These are phyloP conservation scores for Cercospora sp. DNA, from an alignment of 2,329 filamentous ascomycete species.

Conservation along the genomic window DNA sequence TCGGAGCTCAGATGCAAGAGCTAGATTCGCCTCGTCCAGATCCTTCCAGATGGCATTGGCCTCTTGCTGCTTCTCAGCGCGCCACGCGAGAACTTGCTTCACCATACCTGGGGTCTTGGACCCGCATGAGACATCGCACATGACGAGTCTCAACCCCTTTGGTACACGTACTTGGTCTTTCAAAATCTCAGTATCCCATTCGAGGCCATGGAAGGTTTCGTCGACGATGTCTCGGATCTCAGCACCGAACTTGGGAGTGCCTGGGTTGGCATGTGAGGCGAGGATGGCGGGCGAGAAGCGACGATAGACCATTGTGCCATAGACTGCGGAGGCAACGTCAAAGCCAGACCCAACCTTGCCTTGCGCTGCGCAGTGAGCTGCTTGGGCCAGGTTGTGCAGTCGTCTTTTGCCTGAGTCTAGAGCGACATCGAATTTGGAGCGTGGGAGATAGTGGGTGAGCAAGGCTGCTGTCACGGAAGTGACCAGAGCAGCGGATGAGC, in stretches of 20 bases:
- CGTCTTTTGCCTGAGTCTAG: conserved; percentile 57
- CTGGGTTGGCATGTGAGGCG: conserved; percentile 64
- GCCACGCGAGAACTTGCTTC: conserved; percentile 84
- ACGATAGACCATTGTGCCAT: conserved; percentile 84
- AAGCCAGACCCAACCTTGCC: conserved; percentile 96
- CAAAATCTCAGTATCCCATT: conserved; percentile 78
- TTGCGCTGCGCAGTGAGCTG: conserved; percentile 91
- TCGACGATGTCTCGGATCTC: conserved; percentile 68
- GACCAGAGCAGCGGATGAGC: conserved; percentile 90
- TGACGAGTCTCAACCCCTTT: conserved; percentile 71
- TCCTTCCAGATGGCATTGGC: conserved; percentile 72
- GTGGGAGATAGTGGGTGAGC: conserved; percentile 71
- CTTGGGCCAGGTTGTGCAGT: conserved; percentile 91
- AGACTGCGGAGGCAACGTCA: conserved; percentile 90
- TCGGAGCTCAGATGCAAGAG: conserved; percentile 65
- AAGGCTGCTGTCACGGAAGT: conserved; percentile 80
- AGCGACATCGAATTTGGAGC: conserved; percentile 56
- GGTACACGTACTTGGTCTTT: conserved; percentile 73
- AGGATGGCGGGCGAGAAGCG: conserved; percentile 86
- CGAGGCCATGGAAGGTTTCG: conserved; percentile 47
- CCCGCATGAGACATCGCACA: conserved; percentile 96
- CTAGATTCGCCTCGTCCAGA: conserved; percentile 73
- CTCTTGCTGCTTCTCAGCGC: conserved; percentile 62
- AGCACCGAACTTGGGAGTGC: conserved; percentile 65
- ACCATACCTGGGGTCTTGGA: conserved; percentile 95